These are phyloP conservation scores for Eucalyptus caleyi DNA, from an alignment of 345 rosid species.

Conservation along the genomic window DNA sequence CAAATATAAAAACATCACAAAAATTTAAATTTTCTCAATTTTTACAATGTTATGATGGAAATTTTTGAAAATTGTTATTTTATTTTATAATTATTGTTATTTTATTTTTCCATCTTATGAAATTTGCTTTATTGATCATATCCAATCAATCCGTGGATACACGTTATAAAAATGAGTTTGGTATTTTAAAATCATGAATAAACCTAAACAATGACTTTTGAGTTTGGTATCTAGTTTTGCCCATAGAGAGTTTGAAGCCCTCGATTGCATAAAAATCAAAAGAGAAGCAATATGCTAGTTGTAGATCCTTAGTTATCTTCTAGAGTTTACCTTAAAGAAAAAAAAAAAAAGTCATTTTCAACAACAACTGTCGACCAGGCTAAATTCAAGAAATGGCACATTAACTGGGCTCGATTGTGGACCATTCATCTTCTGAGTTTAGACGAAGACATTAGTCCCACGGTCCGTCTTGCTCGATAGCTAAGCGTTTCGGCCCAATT, in stretches of 20 bases:
- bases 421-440: neutral
- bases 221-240: neutral
- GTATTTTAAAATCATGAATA: neutral
- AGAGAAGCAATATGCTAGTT: neutral
- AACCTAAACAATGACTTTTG: neutral
- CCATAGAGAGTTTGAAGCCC: neutral
- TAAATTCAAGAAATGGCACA: neutral
- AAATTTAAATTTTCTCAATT: neutral
- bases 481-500: neutral
- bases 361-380: neutral
- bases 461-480: neutral
- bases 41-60: neutral
- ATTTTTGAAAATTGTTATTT: neutral
- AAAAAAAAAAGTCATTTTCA: neutral
- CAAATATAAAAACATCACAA: neutral
- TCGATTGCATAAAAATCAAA: neutral
- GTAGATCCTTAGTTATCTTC: neutral
- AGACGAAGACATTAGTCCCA: neutral
- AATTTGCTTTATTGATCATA: neutral
- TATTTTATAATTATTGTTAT: neutral
- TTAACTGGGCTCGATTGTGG: neutral
- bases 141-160: rapidly evolving
- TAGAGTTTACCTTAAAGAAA: neutral
- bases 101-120: neutral
- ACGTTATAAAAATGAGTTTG: neutral